Evolutionary conservation across 805 yeast species (phyloP), one percentile per base, ranked within the genome.

Genomic region (Wickerhamiella brachini): DNA sequence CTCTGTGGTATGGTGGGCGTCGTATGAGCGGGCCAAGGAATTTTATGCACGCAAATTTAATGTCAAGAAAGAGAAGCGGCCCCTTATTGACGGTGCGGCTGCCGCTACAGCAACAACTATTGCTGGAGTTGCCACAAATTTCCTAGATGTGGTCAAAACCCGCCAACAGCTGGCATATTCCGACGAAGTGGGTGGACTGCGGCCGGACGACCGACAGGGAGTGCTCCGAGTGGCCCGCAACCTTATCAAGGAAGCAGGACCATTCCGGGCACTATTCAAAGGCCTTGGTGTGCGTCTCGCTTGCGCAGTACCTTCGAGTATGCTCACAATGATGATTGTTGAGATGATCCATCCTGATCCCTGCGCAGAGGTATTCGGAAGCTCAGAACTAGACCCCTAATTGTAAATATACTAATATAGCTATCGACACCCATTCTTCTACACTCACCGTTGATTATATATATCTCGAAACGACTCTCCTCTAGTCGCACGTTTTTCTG

Each of bases 121-220:
- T 9, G 71, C 73, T 1, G 65, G 66, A 18, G 52, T 64, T 9
- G 59, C 55, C 12, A 67, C 73, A 17, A 71, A 71, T 54, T 67
- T 68, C 47, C 54, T 71, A 22, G 73, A 69, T 51, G 69, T 71
- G 13, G 64, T 71, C 29, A 71, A 70, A 52, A 71, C 74, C n/a
- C 60, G 74, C 10, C 74, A 71, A 56, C 74, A 71, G 61, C 62
- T 70, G 44, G 71, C 74, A 4, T 61, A 59, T 46, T 63, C 73
- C 2, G 67, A 64, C 9, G 74, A 70, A 51, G 63, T 70, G 44
- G 53, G 62, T 3, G 49, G 51, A 9, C 49, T 70, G 46, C 58
- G 74, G 23, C 74, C 74, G 0, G 64, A 63, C 34, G 74, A 70
- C 53, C 55, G 54, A 9, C 54, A 49, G 38, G 66, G 72, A 21